These are phyloP conservation scores for Kwoniella mangroviensis DNA, from an alignment of 768 basidiomycete species.

Conservation along the genomic window DNA sequence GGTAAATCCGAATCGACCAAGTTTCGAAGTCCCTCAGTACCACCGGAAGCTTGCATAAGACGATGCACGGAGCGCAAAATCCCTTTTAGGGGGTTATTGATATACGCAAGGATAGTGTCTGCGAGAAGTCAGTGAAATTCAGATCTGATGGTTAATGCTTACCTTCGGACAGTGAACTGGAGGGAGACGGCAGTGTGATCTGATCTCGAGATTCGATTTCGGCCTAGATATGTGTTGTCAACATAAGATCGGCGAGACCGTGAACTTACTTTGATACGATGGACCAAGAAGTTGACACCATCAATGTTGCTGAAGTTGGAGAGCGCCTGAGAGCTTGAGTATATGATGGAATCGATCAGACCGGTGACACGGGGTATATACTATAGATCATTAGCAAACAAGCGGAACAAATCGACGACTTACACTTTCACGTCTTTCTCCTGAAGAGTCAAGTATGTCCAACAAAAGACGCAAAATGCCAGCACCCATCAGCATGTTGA, in stretches of 20 bases:
- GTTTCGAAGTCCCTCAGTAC: slow-evolving; percentile 85
- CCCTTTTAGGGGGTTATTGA: slow-evolving; percentile 83
- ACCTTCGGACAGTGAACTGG: slow-evolving; percentile 24
- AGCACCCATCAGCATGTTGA: slow-evolving; percentile 92
- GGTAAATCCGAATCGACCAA: slow-evolving; percentile 88
- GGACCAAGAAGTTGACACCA: slow-evolving; percentile 83
- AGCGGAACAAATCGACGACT: slow-evolving; percentile 19
- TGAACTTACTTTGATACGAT: slow-evolving; percentile 78
- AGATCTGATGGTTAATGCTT: not conserved
- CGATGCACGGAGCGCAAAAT: slow-evolving; percentile 89
- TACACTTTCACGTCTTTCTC: slow-evolving; percentile 68
- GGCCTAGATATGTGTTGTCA: slow-evolving; percentile 14
- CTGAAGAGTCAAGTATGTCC: slow-evolving; percentile 80
- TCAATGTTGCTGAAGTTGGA: slow-evolving; percentile 80
- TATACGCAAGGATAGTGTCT: slow-evolving; percentile 76
- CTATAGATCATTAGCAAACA: slow-evolving; percentile 32
- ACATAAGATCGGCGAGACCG: not conserved
- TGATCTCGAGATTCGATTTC: slow-evolving; percentile 37
- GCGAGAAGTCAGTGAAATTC: slow-evolving; percentile 1
- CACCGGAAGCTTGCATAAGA: slow-evolving; percentile 95
- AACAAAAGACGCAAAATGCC: slow-evolving; percentile 87
- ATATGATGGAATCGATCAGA: slow-evolving; percentile 87
- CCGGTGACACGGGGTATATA: slow-evolving; percentile 88
- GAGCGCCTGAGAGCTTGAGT: slow-evolving; percentile 79
- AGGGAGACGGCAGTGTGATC: not conserved